Base-by-base conservation (phyloP, 2,329 filamentous ascomycete genomes). In the Exophiala sp. region DNA sequence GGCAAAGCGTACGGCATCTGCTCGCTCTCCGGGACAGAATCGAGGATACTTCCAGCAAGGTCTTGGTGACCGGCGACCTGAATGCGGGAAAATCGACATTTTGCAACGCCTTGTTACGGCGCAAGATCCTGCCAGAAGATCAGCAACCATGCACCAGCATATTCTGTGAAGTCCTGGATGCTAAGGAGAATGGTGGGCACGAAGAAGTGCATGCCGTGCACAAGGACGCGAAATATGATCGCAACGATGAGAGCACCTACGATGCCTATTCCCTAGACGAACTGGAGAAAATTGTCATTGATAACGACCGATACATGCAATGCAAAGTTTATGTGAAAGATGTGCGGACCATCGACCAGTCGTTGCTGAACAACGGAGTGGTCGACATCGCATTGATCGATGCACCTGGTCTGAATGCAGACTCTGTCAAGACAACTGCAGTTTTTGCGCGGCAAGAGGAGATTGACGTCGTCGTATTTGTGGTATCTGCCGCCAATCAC, bases 41-140 rank as follows among this genome's bases (percentile, higher is more conserved):
- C 59, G 94, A 97, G 69, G 94, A 99, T 71, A 97, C 90, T 0
- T 89, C 92, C 3, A 97, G 92, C 73, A 99, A 99, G 71, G 94
- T 99, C 1, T 75, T 99, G 54, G 86, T 99, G 14, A 99, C 94
- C 0, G 94, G 94, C 66, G 94, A 99, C 68, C 73, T 99, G 50
- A 99, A 99, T 67, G 92, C 94, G 7, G 94, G 94, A 67, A 99
- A 99, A 69, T 99, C 94, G 3, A 99, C 94, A 1, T 99, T 99
- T 65, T 99, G 94, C 75, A 99, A 99, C 71, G 94, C 94, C n/a
- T 77, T 99, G 2, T 74, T 99, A 38, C 86, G 94, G 57, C 84
- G 91, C 58, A 97, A 97, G 72, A 83, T 99, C 24, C 74, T 99
- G 3, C 94, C 94, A 0, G 94, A 97, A 72, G 94, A 99, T 65